Base-by-base conservation (phyloP, 139 green algal species). In the Bryopsis sp. region DNA sequence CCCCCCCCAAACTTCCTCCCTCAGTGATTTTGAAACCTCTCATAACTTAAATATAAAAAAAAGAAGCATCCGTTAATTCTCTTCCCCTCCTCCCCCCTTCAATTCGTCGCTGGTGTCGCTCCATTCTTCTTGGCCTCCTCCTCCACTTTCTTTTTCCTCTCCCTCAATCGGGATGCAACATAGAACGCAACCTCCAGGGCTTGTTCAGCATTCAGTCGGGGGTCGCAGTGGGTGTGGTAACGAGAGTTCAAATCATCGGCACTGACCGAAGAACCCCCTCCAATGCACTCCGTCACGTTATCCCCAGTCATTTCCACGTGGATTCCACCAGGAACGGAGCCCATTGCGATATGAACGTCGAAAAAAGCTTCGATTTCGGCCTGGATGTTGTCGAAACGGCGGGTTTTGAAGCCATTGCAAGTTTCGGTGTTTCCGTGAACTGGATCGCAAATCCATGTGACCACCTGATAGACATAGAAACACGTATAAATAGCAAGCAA, bases 171-270 rank as follows among this genome's bases (percentile, higher is more conserved):
- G n/a, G 72, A 83, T 5, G 92, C 89, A 8, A 99, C 90, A 74
- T 97, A 95, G 86, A 99, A 99, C 48, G 92, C 84, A 78, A 99
- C 88, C 85, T 99, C 95, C 71, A 99, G 84, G 26, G 90, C 85
- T 81, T 99, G 95, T 82, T 92, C 88, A 38, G 91, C 93, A 69
- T 99, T 99, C 11, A 99, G 84, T 48, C 95, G 88, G 22, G 95
- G 95, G 81, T 99, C 95, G 83, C 95, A 99, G 82, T 99, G 92
- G n/a, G 95, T 99, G 85, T 97, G 89, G 85, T 99, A 99, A 76
- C 92, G 86, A 8, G 72, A 82, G 64, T 85, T 79, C 15, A 99
- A 83, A 81, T 99, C 91, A 1, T 86, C 77, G 39, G 86, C 81
- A 29, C 35, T 57, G 39, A 88, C 71, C 22, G 28, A 43, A n/a